phyloP scores from a whole-genome alignment of 345 rosid species.

The Citrus mangshanensis region DNA sequence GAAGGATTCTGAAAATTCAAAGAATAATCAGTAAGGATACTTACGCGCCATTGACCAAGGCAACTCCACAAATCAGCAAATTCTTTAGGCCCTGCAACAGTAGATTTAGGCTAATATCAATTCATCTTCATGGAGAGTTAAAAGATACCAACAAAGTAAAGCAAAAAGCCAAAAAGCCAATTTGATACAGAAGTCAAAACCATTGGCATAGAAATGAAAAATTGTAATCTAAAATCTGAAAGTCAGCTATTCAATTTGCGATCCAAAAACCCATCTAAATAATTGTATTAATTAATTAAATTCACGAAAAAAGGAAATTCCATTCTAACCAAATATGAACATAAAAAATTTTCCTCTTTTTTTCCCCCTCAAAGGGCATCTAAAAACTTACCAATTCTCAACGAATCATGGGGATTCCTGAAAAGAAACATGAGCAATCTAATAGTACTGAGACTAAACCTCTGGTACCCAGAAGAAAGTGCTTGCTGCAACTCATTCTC shows the following conservation, averaged over 20 bases:
- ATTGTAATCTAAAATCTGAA: neutral
- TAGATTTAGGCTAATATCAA: neutral
- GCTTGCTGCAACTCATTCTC: conserved; percentile 63
- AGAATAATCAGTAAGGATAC: conserved; percentile 8
- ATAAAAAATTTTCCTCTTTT: neutral
- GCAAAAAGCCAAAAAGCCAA: neutral
- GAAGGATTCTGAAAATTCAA: neutral
- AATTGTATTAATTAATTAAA: neutral
- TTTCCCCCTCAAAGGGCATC: too few species aligned
- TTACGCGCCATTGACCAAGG: conserved; percentile 70
- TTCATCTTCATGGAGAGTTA: neutral
- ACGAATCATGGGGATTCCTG: conserved; percentile 50
- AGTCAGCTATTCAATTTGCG: neutral
- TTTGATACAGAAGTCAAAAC: neutral
- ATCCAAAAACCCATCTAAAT: neutral
- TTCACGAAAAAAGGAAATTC: neutral
- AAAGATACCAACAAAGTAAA: neutral
- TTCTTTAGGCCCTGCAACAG: conserved; percentile 48
- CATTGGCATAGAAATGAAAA: too few species aligned
- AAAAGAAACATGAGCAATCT: conserved; percentile 63
- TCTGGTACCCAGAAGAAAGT: conserved; percentile 45
- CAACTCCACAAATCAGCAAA: conserved; percentile 66
- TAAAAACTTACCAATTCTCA: conserved; percentile 39
- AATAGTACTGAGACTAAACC: conserved; percentile 48
- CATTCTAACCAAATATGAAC: neutral